phyloP scores from a whole-genome alignment of 495 filamentous ascomycete species.

The Diplogelasinospora grovesii region DNA sequence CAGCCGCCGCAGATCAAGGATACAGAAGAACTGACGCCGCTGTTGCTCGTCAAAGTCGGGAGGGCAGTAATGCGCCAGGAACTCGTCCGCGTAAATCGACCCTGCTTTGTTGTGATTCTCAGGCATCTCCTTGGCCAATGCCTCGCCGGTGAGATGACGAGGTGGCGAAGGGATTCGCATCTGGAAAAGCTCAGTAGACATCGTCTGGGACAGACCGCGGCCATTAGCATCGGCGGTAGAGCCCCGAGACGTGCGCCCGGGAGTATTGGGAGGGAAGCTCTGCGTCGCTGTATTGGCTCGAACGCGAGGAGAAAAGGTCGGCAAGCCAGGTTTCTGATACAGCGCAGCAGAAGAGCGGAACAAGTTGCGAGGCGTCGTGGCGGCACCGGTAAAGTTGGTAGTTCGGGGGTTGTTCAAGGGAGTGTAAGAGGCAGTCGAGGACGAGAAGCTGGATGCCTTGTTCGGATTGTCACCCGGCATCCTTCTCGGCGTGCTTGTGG shows the following conservation, averaged over 20 bases:
- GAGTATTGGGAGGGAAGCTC: slow-evolving; percentile 30
- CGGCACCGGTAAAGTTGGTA: slow-evolving; percentile 21
- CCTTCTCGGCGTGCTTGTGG: slow-evolving; percentile 11
- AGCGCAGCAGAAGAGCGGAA: slow-evolving; percentile 36
- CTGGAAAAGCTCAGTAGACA: slow-evolving; percentile 37
- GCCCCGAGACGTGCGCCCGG: slow-evolving; percentile 22
- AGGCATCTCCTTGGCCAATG: slow-evolving; percentile 37
- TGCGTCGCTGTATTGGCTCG: slow-evolving; percentile 21
- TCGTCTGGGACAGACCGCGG: slow-evolving; percentile 29
- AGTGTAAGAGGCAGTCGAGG: slow-evolving; percentile 16
- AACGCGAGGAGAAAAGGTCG: slow-evolving; percentile 33
- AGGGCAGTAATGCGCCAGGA: slow-evolving; percentile 41
- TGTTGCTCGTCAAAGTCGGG: slow-evolving; percentile 41
- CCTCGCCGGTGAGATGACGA: slow-evolving; percentile 40
- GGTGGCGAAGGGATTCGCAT: slow-evolving; percentile 42
- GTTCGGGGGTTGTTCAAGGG: slow-evolving; percentile 11
- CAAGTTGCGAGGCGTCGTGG: slow-evolving; percentile 26
- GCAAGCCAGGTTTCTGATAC: slow-evolving; percentile 20
- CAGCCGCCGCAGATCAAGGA: slow-evolving; percentile 45
- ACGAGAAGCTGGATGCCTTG: slow-evolving; percentile 12
- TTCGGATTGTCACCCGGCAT: slow-evolving; percentile 31
- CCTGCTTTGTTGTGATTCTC: slow-evolving; percentile 32
- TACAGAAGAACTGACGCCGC: slow-evolving; percentile 46
- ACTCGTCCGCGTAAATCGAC: slow-evolving; percentile 46
- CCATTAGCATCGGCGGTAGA: slow-evolving; percentile 21